Percentiles rank a stretch among this genome's conserved stretches.
These are phyloP conservation scores for Aspergillus carlsbadensis DNA, from an alignment of 495 filamentous ascomycete species.

Conservation along the genomic window DNA sequence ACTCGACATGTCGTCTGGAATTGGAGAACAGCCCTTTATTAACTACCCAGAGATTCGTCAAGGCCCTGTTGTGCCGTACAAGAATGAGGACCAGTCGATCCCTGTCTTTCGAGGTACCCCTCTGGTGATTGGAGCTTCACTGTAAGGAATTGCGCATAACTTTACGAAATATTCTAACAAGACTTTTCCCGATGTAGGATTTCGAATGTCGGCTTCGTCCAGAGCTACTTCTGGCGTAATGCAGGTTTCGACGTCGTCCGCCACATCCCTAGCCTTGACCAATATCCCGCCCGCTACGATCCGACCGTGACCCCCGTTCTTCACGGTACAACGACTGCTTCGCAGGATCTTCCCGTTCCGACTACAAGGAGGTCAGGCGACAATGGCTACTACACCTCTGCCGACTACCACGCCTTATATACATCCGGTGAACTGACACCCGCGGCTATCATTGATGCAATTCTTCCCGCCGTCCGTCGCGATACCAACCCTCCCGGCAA, in stretches of 20 bases:
- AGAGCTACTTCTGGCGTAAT: constrained; percentile 68
- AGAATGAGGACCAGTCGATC: constrained; percentile 48
- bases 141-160: constrained; percentile 34
- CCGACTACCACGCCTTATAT: constrained; percentile 78
- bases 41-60: constrained; percentile 46
- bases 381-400: constrained; percentile 61
- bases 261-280: constrained; percentile 54
- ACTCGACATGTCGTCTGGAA: constrained; percentile 24
- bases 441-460: constrained; percentile 61
- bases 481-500: constrained; percentile 50
- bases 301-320: constrained; percentile 77
- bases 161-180: neutral
- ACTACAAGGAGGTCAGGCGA: constrained; percentile 32
- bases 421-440: constrained; percentile 68
- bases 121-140: constrained; percentile 47
- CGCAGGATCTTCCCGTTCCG: constrained; percentile 22
- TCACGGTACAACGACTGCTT: constrained; percentile 30
- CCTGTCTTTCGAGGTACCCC: constrained; percentile 54
- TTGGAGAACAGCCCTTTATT: constrained; percentile 27
- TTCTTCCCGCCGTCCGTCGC: constrained; percentile 68
- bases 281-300: constrained; percentile 67
- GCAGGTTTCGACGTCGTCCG: constrained; percentile 68
- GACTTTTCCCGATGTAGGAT: constrained; percentile 40
- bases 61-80: constrained; percentile 46
- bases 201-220: constrained; percentile 51